Evolutionary conservation across 345 rosid genomes (phyloP), one percentile per base, ranked within the genome.

Genomic region (Pistacia vera): DNA sequence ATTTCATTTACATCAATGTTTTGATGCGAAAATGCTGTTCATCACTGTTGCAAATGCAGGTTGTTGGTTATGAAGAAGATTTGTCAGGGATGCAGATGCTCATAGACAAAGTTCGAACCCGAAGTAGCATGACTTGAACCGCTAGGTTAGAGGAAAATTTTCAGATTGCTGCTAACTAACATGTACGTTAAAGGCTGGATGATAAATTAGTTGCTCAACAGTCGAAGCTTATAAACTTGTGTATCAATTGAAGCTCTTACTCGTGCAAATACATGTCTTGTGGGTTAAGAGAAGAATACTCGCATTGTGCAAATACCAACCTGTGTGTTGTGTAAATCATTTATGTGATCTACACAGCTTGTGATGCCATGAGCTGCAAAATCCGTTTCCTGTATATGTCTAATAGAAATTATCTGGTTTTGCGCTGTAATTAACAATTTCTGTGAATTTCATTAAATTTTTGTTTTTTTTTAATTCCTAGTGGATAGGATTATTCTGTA

Each of bases 51-150:
- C 57, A 70, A 78, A 75, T 79, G 84, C 86, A 96, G 99, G 97
- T 92, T 66, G 93, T 96, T 82, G 83, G 87, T 38, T 96, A 96
- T 52, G 99, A 96, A 86, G 99, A 96, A 77, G 99, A 96, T 85
- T 84, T 92, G 77, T 90, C 97, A 2, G 99, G 99, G 54, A 89
- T 92, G 79, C 98, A 96, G 81, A 92, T 93, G 98, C 92, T 96
- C 78, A 96, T 96, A 56, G 98, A 96, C 80, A 89, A 93, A 82
- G 98, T 92, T 79, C 88, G 91, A 79, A 92, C 95, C 52, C 90
- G 97, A 68, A 86, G 95, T 79, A 93, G 97, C 90, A 69, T 92
- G 77, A 11, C 74, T 51, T 88, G 76, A 87, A 55, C 44, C 16
- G 2, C 2, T 13, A 57, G 51, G 55, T 11, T 17, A 28, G 35